phyloP scores from a whole-genome alignment of 352 stramenopile species.

The Blastocystis sp. region DNA sequence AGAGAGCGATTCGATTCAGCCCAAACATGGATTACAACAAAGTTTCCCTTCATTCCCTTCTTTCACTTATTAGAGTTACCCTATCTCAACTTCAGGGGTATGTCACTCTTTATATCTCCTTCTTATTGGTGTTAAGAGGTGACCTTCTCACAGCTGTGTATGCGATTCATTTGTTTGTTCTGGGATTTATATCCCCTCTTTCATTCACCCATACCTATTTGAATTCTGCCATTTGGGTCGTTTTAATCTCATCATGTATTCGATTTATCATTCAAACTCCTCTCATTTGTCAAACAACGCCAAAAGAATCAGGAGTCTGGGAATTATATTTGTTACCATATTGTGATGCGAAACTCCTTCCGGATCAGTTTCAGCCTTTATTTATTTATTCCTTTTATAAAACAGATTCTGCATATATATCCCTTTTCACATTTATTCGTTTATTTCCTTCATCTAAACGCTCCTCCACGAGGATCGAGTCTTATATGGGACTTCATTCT shows the following conservation, averaged over 20 bases:
- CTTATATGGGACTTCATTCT: conserved; percentile 28
- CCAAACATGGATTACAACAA: neutral
- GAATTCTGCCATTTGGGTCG: neutral
- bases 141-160: neutral
- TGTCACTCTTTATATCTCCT: neutral
- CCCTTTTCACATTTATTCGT: neutral
- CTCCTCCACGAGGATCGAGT: neutral
- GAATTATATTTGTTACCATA: neutral
- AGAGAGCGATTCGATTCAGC: neutral
- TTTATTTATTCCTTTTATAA: conserved; percentile 42
- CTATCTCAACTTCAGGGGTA: neutral
- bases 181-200: neutral
- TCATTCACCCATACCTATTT: neutral
- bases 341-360: neutral
- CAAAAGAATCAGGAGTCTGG: neutral
- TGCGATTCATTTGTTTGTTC: neutral
- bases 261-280: conserved; percentile 44
- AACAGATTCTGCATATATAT: neutral
- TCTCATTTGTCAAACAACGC: conserved; percentile 40
- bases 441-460: neutral
- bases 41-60: neutral
- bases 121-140: neutral
- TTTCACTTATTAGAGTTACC: neutral
- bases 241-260: neutral
- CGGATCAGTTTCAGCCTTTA: conserved; percentile 11